phyloP scores from a whole-genome alignment of 1,139 yeast species.

The Diutina ranongensis region DNA sequence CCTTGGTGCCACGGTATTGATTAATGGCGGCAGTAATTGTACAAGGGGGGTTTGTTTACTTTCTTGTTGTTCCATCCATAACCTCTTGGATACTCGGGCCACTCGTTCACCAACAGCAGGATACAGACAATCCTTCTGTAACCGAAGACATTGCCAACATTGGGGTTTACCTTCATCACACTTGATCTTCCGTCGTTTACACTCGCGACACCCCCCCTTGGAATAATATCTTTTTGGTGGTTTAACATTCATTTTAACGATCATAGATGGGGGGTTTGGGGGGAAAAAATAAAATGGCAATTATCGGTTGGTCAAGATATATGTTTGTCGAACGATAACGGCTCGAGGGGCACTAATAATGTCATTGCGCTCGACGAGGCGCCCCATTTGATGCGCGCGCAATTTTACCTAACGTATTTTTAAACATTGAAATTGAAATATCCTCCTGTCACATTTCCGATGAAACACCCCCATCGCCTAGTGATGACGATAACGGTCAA shows the following conservation, averaged over 20 bases:
- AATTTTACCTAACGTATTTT: too few relatives aligned
- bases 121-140: slow-evolving; percentile 23
- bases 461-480: too few relatives aligned
- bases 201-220: slow-evolving; percentile 29
- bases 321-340: too few relatives aligned
- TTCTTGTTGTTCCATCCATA: slow-evolving; percentile 5
- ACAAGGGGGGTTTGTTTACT: not conserved
- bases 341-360: too few relatives aligned
- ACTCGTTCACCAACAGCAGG: slow-evolving; percentile 17
- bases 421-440: too few relatives aligned
- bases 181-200: slow-evolving; percentile 30
- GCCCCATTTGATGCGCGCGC: too few relatives aligned
- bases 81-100: slow-evolving; percentile 8
- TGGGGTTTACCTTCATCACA: slow-evolving; percentile 52
- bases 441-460: too few relatives aligned
- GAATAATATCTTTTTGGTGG: slow-evolving; percentile 15
- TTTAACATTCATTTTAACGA: not conserved
- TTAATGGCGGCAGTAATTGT: not conserved
- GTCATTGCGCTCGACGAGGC: too few relatives aligned
- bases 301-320: too few relatives aligned
- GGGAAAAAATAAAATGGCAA: too few relatives aligned
- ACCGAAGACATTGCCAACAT: slow-evolving; percentile 35
- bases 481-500: too few relatives aligned
- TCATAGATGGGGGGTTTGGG: too few relatives aligned
- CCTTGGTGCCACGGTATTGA: not conserved